Base-by-base conservation (phyloP, 106 monocot species). In the Dioscorea zingiberensis region DNA sequence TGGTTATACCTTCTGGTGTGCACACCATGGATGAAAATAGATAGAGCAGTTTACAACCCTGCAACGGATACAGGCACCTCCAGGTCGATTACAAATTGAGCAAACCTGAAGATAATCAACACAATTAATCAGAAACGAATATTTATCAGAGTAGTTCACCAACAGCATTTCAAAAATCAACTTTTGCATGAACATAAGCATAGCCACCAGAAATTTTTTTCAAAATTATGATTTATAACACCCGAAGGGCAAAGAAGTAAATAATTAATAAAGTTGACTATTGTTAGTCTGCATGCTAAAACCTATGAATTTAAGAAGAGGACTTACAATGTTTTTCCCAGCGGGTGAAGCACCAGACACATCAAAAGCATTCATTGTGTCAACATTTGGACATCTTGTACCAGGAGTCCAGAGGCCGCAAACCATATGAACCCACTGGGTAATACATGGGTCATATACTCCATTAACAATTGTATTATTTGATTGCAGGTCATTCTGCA, bases 341-440 rank as follows among this genome's bases (percentile, higher is more conserved):
- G 85, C 56, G 64, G 68, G 70, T 25, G 59, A 73, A 62, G 85
- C 87, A 69, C 90, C 90, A 53, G 82, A 94, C 4, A 94, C 84
- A 83, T 94, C 94, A 78, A 90, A 94, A 64, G 87, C 61, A 67
- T 71, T 85, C 94, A 94, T 94, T 47, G 90, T 94, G 75, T 75
- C 75, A 21, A 87, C 87, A 74, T 94, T 94, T 71, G 87, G 90
- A 64, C 94, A 94, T 59, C 82, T 64, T 66, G 94, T 94, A 58
- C 94, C 90, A 71, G 94, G 94, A 2, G 90, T 94, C 94, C 94
- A 94, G 0, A 94, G 87, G 26, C 90, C 90, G 80, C 94, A 94
- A 76, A 94, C 90, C 84, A 94, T 76, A 77, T 94, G 94, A 28
- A 94, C 80, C 94, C 94, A 94, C 64, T 94, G 94, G 26, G 46